A percentile compares a stretch with the other conserved stretches of the same genome.
These are phyloP conservation scores for Arthrobotrys conoides DNA, from an alignment of 2,329 filamentous ascomycete species.

Conservation along the genomic window DNA sequence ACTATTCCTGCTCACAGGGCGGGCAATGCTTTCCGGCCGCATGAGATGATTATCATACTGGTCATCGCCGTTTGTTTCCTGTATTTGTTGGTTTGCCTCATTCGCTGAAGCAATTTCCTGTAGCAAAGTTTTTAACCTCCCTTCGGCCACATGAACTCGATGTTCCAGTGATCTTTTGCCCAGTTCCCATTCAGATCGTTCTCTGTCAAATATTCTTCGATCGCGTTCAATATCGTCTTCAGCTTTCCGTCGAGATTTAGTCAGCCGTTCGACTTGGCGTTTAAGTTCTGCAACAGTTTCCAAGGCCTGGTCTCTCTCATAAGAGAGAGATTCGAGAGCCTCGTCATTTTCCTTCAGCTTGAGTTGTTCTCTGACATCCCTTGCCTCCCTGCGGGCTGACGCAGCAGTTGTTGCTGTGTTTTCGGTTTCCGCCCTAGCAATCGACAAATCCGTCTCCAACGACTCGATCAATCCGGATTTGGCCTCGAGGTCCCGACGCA, in stretches of 20 bases:
- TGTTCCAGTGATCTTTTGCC: slow-evolving; percentile 86
- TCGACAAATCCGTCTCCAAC: slow-evolving; percentile 81
- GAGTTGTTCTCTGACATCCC: slow-evolving; percentile 86
- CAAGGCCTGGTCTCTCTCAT: slow-evolving; percentile 87
- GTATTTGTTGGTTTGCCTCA: slow-evolving; percentile 62
- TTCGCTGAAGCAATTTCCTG: slow-evolving; percentile 80
- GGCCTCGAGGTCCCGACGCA: slow-evolving; percentile 90
- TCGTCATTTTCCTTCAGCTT: slow-evolving; percentile 89
- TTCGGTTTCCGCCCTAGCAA: slow-evolving; percentile 81
- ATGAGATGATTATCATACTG: slow-evolving; percentile 62
- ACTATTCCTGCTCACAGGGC: slow-evolving; percentile 60
- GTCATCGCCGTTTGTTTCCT: slow-evolving; percentile 64
- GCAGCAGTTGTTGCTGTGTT: slow-evolving; percentile 75
- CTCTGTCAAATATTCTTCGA: slow-evolving; percentile 84
- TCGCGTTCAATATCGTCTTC: slow-evolving; percentile 86
- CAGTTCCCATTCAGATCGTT: slow-evolving; percentile 86
- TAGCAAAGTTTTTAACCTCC: slow-evolving; percentile 83
- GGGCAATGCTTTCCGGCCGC: slow-evolving; percentile 61
- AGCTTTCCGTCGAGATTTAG: slow-evolving; percentile 82
- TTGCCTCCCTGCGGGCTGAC: slow-evolving; percentile 79
- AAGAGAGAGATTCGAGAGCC: slow-evolving; percentile 84
- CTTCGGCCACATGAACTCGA: slow-evolving; percentile 90
- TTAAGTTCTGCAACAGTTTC: slow-evolving; percentile 80
- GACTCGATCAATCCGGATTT: slow-evolving; percentile 89
- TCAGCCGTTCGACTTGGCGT: slow-evolving; percentile 80